Base-by-base conservation (phyloP, 768 basidiomycete species). In the Mycena metata region DNA sequence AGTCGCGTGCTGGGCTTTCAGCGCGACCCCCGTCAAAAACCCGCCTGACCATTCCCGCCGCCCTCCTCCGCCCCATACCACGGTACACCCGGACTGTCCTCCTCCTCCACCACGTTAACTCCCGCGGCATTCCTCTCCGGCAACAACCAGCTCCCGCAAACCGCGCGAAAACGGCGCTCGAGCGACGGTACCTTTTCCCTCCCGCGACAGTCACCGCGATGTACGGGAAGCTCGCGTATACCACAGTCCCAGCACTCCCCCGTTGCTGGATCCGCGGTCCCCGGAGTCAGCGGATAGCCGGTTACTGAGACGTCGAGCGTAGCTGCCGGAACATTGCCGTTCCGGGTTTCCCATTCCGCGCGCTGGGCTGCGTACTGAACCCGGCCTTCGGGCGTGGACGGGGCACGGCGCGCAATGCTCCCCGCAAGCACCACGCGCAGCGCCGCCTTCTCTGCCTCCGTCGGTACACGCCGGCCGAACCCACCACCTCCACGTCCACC, bases 241-340 rank as follows among this genome's bases (percentile, higher is more conserved):
- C 65, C 66, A 41, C 64, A 70, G 1, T 24, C n/a, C 59, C 43
- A 70, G 55, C 69, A 70, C 26, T 67, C 69, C 2, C 55, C 60
- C 2, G 23, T 47, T 19, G 42, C 47, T 3, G 52, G 50, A 2
- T 24, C 3, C 1, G 60, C 43, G 5, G 51, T 64, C 2, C 69
- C 65, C 0, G 60, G 69, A 16, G 23, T 11, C 4, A 70, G 8
- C 7, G 69, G 69, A 45, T 51, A 67, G 0, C 69, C 66, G 2
- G 46, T 36, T 21, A 23, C 9, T 46, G 23, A 15, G 8, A 60
- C 15, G 11, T 47, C 15, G 43, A 46, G 30, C 2, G 36, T 9
- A 21, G 35, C 59, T 6, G n/a, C 10, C 15, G 7, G 35, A 3
- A 50, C 16, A 5, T 59, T 17, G 0, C 57, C 57, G 15, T 49